Conservation (phyloP, 2,329 filamentous ascomycete genomes). For the Lojkania enalia region DNA sequence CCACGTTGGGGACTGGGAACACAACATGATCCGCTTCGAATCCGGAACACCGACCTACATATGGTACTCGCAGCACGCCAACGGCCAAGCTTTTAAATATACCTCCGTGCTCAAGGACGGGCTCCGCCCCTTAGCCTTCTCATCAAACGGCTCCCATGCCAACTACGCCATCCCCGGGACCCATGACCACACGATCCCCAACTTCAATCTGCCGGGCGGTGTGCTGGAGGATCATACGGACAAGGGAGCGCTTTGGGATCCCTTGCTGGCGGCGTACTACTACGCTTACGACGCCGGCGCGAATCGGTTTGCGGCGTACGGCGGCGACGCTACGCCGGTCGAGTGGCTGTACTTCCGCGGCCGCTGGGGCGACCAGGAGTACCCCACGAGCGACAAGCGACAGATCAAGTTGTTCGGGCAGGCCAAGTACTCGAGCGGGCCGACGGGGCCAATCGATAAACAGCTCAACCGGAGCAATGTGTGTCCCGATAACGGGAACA, state of each 20-base stretch:
- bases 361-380: slow-evolving; percentile 65
- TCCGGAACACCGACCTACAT: slow-evolving; percentile 58
- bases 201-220: slow-evolving; percentile 59
- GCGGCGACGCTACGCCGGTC: slow-evolving; percentile 48
- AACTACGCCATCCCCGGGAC: slow-evolving; percentile 63
- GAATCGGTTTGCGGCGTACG: slow-evolving; percentile 54
- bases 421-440: slow-evolving; percentile 59
- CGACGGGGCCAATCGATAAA: slow-evolving; percentile 65
- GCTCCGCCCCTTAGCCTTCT: slow-evolving; percentile 60
- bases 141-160: slow-evolving; percentile 65
- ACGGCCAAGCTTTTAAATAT: slow-evolving; percentile 67
- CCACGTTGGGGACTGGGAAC: slow-evolving; percentile 70
- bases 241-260: slow-evolving; percentile 63
- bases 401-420: slow-evolving; percentile 51
- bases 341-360: slow-evolving; percentile 62
- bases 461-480: slow-evolving; percentile 58
- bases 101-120: slow-evolving; percentile 55
- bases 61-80: slow-evolving; percentile 66
- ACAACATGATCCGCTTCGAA: slow-evolving; percentile 67
- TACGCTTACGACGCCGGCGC: slow-evolving; percentile 56
- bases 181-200: slow-evolving; percentile 67
- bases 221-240: slow-evolving; percentile 59
- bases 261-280: slow-evolving; percentile 57
- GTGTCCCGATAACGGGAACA: slow-evolving; percentile 57
- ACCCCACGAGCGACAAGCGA: slow-evolving; percentile 55